phyloP scores from a whole-genome alignment of 495 filamentous ascomycete genomes.

The Penicilliopsis zonata region DNA sequence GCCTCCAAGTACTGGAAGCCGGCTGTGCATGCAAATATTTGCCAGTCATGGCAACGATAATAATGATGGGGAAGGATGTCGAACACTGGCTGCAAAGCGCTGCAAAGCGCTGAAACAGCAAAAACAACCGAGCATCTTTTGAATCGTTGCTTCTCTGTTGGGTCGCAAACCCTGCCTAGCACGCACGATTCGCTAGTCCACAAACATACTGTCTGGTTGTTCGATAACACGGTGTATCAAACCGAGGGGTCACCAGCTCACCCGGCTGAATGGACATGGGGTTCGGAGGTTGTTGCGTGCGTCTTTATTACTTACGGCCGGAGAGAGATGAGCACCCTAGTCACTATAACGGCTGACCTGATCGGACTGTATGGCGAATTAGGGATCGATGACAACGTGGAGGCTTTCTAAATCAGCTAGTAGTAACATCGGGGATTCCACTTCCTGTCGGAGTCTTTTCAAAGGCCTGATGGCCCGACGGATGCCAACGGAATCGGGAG shows the following conservation, averaged over 20 bases:
- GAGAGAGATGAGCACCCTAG: slow-evolving; percentile 48
- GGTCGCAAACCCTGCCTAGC: slow-evolving; percentile 16
- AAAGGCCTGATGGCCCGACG: slow-evolving; percentile 50
- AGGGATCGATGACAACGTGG: slow-evolving; percentile 45
- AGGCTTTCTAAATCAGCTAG: slow-evolving; percentile 61
- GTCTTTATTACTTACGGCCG: slow-evolving; percentile 64
- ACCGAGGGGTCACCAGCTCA: slow-evolving; percentile 11
- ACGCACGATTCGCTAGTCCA: slow-evolving; percentile 23
- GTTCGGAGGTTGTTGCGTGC: slow-evolving; percentile 68
- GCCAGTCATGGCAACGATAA: too few relatives aligned
- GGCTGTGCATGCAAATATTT: too few relatives aligned
- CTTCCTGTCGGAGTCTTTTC: slow-evolving; percentile 21
- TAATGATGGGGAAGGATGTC: neutral
- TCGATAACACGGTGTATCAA: slow-evolving; percentile 82
- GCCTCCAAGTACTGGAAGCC: too few relatives aligned
- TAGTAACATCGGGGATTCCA: slow-evolving; percentile 46
- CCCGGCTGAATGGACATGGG: slow-evolving; percentile 40
- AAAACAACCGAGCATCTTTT: slow-evolving; percentile 13
- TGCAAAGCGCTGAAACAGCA: neutral
- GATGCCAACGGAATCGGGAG: slow-evolving; percentile 58
- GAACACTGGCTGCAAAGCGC: neutral
- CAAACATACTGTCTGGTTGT: slow-evolving; percentile 67
- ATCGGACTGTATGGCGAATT: slow-evolving; percentile 50
- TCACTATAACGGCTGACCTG: slow-evolving; percentile 58
- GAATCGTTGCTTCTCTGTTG: slow-evolving; percentile 15